A percentile compares a stretch with the other conserved stretches of the same genome.
These are phyloP conservation scores for Termitomyces bulborhizus DNA, from an alignment of 768 basidiomycete species.

Conservation along the genomic window DNA sequence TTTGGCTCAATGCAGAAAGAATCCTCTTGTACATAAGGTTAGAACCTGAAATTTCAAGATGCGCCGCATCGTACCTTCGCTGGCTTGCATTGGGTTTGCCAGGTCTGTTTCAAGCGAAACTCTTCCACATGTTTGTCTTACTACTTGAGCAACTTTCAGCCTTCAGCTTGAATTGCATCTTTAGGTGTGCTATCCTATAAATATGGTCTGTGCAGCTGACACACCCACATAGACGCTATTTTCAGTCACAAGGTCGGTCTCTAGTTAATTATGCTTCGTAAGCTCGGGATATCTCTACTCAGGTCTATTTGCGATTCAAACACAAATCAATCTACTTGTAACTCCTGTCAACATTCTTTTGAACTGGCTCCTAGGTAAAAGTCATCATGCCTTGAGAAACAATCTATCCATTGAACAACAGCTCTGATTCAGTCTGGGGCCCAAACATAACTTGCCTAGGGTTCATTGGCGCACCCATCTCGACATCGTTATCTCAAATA, in stretches of 20 bases:
- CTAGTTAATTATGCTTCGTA: neutral
- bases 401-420: neutral
- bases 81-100: slow-evolving; percentile 76
- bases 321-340: slow-evolving; percentile 31
- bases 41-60: slow-evolving; percentile 75
- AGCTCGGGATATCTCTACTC: neutral
- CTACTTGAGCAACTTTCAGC: slow-evolving; percentile 23
- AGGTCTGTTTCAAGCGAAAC: slow-evolving; percentile 21
- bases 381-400: neutral
- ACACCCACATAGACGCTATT: slow-evolving; percentile 42
- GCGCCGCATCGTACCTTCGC: slow-evolving; percentile 71
- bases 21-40: slow-evolving; percentile 71
- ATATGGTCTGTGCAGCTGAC: neutral
- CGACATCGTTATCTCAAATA: slow-evolving; percentile 82
- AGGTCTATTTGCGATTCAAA: slow-evolving; percentile 11
- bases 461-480: slow-evolving; percentile 88
- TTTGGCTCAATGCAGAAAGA: slow-evolving; percentile 81
- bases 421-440: slow-evolving; percentile 60
- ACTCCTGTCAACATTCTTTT: slow-evolving; percentile 81
- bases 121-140: neutral
- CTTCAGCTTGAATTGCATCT: slow-evolving; percentile 44
- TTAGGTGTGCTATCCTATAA: slow-evolving; percentile 22
- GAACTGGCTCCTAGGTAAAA: slow-evolving; percentile 72
- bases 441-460: slow-evolving; percentile 71
- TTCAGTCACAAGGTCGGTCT: slow-evolving; percentile 71